These are phyloP conservation scores for Neurospora sp. DNA, from an alignment of 495 filamentous ascomycete genomes.

Conservation along the genomic window DNA sequence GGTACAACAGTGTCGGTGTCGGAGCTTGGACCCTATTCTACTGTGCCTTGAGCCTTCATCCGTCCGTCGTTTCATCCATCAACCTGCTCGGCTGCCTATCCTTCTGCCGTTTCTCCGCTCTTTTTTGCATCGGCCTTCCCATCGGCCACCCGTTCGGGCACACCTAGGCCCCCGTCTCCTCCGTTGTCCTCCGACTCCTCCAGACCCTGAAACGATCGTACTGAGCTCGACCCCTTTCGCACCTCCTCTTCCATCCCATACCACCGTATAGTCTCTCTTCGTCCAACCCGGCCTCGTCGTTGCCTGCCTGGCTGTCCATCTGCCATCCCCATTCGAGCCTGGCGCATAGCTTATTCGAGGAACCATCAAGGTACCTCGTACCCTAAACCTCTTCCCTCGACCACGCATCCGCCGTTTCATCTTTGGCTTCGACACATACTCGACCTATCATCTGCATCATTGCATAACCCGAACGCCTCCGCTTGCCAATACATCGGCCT, in stretches of 20 bases:
- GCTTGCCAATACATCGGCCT: background rate
- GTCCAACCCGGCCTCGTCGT: background rate
- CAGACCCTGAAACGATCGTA: background rate
- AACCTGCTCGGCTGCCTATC: background rate
- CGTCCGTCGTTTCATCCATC: background rate
- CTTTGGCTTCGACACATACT: background rate
- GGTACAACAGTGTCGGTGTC: conserved; percentile 1
- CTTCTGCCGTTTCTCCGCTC: background rate
- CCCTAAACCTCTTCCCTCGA: background rate
- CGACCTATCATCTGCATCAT: background rate
- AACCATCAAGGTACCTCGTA: background rate
- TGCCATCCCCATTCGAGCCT: background rate
- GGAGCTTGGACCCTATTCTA: conserved; percentile 1
- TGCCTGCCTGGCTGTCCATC: background rate
- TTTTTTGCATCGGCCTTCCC: background rate
- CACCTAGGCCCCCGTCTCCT: background rate
- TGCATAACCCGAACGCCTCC: background rate
- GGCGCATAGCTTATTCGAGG: background rate
- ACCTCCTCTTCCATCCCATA: background rate
- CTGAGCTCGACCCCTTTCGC: background rate
- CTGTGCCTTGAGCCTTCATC: background rate
- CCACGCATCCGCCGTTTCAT: background rate
- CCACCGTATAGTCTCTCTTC: background rate
- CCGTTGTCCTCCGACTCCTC: background rate
- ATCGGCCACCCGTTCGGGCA: background rate